Evolutionary conservation across 176 grass and related monocot genomes (phyloP).

Genomic region (Avena insularis): DNA sequence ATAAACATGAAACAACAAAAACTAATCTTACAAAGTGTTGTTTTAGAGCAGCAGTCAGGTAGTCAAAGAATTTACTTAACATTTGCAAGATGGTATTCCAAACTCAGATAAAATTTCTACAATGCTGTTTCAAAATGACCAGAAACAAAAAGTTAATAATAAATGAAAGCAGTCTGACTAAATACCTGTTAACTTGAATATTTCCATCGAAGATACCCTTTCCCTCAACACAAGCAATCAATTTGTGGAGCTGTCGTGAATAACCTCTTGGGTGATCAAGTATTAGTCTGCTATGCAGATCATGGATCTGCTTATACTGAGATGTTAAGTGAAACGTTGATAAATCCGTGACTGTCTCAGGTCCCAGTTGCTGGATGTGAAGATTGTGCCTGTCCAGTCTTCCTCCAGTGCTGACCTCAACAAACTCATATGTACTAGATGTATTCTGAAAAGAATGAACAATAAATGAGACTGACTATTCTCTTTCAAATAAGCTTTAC

Average conservation of each 20-base stretch:
- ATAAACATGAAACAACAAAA: background rate
- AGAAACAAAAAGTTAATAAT: constrained; percentile 5
- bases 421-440: constrained; percentile 79
- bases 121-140: background rate
- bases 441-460: constrained; percentile 53
- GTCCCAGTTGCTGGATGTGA: constrained; percentile 85
- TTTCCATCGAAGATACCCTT: constrained; percentile 95
- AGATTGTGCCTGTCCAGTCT: constrained; percentile 91
- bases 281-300: constrained; percentile 93
- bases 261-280: constrained; percentile 79
- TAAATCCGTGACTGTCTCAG: constrained; percentile 73
- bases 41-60: constrained; percentile 20
- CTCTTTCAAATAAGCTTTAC: background rate
- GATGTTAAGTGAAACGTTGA: constrained; percentile 80
- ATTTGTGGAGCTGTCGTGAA: constrained; percentile 91
- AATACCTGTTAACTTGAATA: constrained; percentile 91
- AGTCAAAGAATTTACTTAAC: background rate
- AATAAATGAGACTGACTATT: constrained; percentile 24
- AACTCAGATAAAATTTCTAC: background rate
- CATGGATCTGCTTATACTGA: constrained; percentile 87
- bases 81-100: background rate
- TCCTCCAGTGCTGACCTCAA: constrained; percentile 85
- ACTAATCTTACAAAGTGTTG: background rate
- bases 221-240: constrained; percentile 75
- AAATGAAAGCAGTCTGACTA: background rate